Evolutionary conservation across 23 red algal genomes (phyloP), one percentile per base, ranked within the genome.

Genomic region (Agarophyton chilense): DNA sequence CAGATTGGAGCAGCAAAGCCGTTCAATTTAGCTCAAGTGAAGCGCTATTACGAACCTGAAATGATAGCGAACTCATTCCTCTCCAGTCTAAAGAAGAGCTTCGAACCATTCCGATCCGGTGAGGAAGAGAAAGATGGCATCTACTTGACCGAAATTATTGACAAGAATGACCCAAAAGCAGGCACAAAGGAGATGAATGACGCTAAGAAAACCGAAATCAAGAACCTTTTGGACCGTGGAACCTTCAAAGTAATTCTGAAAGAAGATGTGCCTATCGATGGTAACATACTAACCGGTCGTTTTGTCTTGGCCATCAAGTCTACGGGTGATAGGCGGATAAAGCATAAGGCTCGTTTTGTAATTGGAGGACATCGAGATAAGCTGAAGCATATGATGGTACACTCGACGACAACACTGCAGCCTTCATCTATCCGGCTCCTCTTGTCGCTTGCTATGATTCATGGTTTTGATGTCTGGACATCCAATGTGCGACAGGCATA

Each of bases 321-420:
- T n/a, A 86, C 64, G 2, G 65, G 55, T 32, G 83, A 87, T 54
- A 46, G 83, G 2, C 28, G 7, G 47, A 33, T 65, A 4, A 87
- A 87, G 40, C 56, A 9, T 26, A 68, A 68, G 18, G 61, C 64
- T 21, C 22, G 66, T 0, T 87, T 42, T 51, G 60, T 87, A 10
- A 87, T 87, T 0, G 83, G 83, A 10, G 45, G 64, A 36, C 83
- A 74, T 54, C 62, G 83, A 28, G 83, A 75, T 25, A 72, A 52
- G 40, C 58, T 77, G 43, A 77, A 77, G 24, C 14, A 31, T 26
- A 77, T 77, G 72, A 49, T 77, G 72, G 47, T 77, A 4, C 72
- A 77, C 47, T n/a, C 14, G 17, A n/a, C 72, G 10, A 18, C 18
- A 77, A 77, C 72, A 11, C 42, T 77, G 12, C 72, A 77, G 49